Percentiles rank a stretch among this genome's conserved stretches.
These are phyloP conservation scores for Malus sieversii DNA, from an alignment of 306 rosid species.

Conservation along the genomic window DNA sequence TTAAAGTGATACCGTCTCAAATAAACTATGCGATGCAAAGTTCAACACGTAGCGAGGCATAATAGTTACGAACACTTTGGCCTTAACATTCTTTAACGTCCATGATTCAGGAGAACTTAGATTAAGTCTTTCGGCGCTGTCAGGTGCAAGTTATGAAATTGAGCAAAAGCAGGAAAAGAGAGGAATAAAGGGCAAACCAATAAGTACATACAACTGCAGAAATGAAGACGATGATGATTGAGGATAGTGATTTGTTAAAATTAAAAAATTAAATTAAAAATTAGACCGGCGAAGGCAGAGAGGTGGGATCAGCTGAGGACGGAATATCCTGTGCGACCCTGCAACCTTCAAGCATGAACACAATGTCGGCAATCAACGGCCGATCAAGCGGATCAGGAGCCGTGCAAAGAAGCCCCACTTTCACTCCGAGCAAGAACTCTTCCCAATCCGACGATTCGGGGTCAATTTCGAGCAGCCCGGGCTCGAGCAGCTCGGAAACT, in stretches of 20 bases:
- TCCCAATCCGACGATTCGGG: constrained; percentile 88
- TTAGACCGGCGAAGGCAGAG: constrained; percentile 62
- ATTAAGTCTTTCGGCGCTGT: constrained; percentile 24
- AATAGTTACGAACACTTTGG: background rate
- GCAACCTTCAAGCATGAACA: constrained; percentile 91
- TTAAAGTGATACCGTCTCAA: too few species aligned
- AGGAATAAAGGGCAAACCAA: background rate
- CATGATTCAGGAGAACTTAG: background rate
- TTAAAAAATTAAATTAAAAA: background rate
- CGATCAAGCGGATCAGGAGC: constrained; percentile 83
- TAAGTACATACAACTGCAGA: background rate
- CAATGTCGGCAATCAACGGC: constrained; percentile 70
- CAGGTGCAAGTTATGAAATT: constrained; percentile 15
- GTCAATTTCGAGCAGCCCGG: constrained; percentile 77
- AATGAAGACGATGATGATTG: constrained; percentile 14
- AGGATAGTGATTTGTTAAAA: background rate
- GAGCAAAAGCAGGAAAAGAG: background rate
- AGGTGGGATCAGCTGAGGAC: constrained; percentile 78
- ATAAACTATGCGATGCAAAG: too few species aligned
- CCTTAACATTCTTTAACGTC: background rate
- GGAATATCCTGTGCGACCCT: constrained; percentile 77
- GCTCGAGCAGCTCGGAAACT: constrained; percentile 59
- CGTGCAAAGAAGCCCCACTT: constrained; percentile 73
- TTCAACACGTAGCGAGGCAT: too few species aligned
- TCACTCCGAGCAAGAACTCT: constrained; percentile 73